Evolutionary conservation across 225 moss, liverwort and hornwort genomes (phyloP).

Genomic region (Anthoceros angustus): DNA sequence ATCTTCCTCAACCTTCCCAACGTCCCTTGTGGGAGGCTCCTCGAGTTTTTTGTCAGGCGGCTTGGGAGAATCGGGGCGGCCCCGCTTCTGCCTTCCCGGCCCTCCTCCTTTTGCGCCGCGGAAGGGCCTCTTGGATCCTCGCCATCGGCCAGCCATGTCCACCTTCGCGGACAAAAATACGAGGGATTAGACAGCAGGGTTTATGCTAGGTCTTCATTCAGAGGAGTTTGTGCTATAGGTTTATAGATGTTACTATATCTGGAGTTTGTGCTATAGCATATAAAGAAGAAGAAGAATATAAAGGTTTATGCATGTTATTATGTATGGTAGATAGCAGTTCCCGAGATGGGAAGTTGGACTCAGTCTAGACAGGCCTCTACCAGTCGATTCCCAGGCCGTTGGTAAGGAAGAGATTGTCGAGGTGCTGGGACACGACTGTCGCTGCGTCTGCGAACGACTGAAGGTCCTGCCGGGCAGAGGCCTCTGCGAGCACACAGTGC

Average conservation of each 20-base stretch:
- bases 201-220: no score
- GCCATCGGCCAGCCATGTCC: background rate
- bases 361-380: conserved; percentile 18
- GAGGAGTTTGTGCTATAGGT: no score
- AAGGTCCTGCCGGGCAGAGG: conserved; percentile 33
- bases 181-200: no score
- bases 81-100: background rate
- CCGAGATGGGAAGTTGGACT: no score
- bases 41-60: background rate
- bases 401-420: conserved; percentile 36
- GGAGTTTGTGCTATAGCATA: no score
- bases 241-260: no score
- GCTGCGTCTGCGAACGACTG: conserved; percentile 44
- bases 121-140: background rate
- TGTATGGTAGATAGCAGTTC: no score
- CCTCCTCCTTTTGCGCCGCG: background rate
- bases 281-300: no score
- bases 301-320: no score
- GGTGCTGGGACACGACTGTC: conserved; percentile 46
- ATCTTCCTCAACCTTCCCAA: conserved; percentile 16
- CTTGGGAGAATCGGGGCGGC: background rate
- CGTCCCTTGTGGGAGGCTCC: background rate
- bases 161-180: background rate
- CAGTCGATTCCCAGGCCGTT: conserved; percentile 62
- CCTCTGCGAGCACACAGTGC: conserved; percentile 30